A percentile compares a stretch with the other conserved stretches of the same genome.
Evolutionary conservation across 2,329 filamentous ascomycete species (phyloP).

Genomic region (Trichoderma koningiopsis): DNA sequence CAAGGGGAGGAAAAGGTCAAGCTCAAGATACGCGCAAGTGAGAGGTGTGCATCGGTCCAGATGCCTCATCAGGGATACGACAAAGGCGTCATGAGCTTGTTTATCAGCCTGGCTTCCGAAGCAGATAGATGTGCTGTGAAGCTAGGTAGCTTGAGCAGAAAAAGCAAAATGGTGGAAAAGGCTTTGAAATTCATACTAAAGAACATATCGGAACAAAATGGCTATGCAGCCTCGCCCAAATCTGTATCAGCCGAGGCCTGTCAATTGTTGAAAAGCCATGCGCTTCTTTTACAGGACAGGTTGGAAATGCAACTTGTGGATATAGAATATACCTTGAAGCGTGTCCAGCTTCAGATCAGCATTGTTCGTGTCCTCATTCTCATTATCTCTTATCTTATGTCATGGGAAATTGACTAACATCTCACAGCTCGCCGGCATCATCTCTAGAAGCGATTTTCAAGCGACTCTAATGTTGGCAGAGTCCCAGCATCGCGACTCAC

Average conservation of each 20-base stretch:
- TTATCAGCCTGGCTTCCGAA: slow-evolving; percentile 38
- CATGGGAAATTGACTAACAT: slow-evolving; percentile 14
- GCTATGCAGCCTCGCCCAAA: not conserved
- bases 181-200: slow-evolving; percentile 38
- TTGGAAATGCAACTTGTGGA: slow-evolving; percentile 43
- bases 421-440: slow-evolving; percentile 42
- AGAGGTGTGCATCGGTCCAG: slow-evolving; percentile 40
- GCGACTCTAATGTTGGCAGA: slow-evolving; percentile 38
- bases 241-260: slow-evolving; percentile 20
- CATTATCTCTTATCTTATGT: not conserved
- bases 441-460: slow-evolving; percentile 42
- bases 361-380: slow-evolving; percentile 35
- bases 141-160: slow-evolving; percentile 43
- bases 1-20: slow-evolving; percentile 39
- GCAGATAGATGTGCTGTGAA: slow-evolving; percentile 42
- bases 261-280: slow-evolving; percentile 34
- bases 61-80: slow-evolving; percentile 37
- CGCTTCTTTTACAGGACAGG: slow-evolving; percentile 37
- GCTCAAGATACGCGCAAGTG: slow-evolving; percentile 38
- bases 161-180: slow-evolving; percentile 40
- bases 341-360: slow-evolving; percentile 44
- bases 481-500: slow-evolving; percentile 43
- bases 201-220: slow-evolving; percentile 19
- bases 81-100: slow-evolving; percentile 34
- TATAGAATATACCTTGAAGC: slow-evolving; percentile 40